Conservation (phyloP, 352 stramenopile species). For the Globisporangium okanoganense region DNA sequence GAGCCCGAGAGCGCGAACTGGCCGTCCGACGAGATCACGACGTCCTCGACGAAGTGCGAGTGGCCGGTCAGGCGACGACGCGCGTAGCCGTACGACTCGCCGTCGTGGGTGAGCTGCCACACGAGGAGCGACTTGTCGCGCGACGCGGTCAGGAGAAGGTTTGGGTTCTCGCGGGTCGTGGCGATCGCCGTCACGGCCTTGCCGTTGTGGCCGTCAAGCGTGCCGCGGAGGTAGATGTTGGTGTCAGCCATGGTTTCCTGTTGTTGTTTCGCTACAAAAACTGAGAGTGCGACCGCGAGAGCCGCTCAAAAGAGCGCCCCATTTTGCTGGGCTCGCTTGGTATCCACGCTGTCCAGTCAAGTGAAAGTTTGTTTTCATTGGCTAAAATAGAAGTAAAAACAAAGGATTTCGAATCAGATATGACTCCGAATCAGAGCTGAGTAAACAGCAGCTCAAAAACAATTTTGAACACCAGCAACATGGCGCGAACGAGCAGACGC, state of each 20-base stretch:
- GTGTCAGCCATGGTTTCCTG: constrained; percentile 62
- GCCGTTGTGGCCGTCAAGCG: constrained; percentile 87
- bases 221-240: constrained; percentile 85
- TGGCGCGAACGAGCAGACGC: not conserved
- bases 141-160: constrained; percentile 97
- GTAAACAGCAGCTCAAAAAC: not conserved
- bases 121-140: constrained; percentile 95
- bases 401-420: not conserved
- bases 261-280: constrained; percentile 20
- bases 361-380: not conserved
- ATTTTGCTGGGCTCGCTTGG: not conserved
- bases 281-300: constrained; percentile 6
- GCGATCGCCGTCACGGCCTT: constrained; percentile 94
- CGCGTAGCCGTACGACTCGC: constrained; percentile 98
- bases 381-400: constrained; percentile 1
- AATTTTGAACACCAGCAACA: not conserved
- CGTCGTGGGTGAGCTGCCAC: constrained; percentile 91
- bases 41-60: constrained; percentile 99
- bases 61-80: constrained; percentile 96
- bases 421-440: not conserved
- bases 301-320: not conserved
- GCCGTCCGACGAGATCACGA: constrained; percentile 99
- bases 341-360: constrained; percentile 13
- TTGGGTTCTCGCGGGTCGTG: constrained; percentile 98
- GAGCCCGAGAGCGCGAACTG: constrained; percentile 98